Evolutionary conservation across 495 filamentous ascomycete species (phyloP).

Genomic region (Aspergillus kassunensis): DNA sequence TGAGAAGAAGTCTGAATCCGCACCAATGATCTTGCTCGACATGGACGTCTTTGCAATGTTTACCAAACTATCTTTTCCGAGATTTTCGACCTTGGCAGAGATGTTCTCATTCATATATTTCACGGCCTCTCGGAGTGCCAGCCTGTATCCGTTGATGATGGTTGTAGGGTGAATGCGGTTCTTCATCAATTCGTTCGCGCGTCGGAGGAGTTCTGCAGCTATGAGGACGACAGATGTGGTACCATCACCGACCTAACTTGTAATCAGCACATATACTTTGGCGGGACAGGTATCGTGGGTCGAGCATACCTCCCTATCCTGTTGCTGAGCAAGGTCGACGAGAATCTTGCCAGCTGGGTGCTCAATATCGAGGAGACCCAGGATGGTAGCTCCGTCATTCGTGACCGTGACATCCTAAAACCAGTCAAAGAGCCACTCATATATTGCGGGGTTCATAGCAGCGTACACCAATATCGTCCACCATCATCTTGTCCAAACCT

Average conservation of each 20-base stretch:
- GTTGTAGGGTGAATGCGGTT: constrained; percentile 99
- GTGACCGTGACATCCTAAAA: constrained; percentile 94
- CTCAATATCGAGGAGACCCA: constrained; percentile 91
- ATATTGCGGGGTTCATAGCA: constrained; percentile 25
- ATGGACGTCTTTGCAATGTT: constrained; percentile 99
- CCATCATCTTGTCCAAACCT: constrained; percentile 99
- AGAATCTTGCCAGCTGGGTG: constrained; percentile 98
- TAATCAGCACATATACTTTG: constrained; percentile 17
- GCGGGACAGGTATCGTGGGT: neutral
- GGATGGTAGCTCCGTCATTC: constrained; percentile 96
- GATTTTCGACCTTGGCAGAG: constrained; percentile 84
- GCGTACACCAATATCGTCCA: constrained; percentile 94
- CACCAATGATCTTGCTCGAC: constrained; percentile 97
- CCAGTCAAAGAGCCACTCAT: constrained; percentile 3
- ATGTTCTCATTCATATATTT: constrained; percentile 99
- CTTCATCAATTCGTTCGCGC: constrained; percentile 97
- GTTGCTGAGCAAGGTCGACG: constrained; percentile 95
- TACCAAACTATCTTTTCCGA: constrained; percentile 83
- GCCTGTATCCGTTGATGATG: constrained; percentile 96
- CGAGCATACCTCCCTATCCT: constrained; percentile 80
- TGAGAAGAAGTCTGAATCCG: constrained; percentile 94
- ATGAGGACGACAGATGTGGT: constrained; percentile 98
- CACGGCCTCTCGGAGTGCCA: constrained; percentile 93
- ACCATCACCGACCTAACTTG: constrained; percentile 76
- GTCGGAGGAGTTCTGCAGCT: constrained; percentile 87